phyloP scores from a whole-genome alignment of 1,284 basidiomycete genomes.

The Phaffia rhodozyma region DNA sequence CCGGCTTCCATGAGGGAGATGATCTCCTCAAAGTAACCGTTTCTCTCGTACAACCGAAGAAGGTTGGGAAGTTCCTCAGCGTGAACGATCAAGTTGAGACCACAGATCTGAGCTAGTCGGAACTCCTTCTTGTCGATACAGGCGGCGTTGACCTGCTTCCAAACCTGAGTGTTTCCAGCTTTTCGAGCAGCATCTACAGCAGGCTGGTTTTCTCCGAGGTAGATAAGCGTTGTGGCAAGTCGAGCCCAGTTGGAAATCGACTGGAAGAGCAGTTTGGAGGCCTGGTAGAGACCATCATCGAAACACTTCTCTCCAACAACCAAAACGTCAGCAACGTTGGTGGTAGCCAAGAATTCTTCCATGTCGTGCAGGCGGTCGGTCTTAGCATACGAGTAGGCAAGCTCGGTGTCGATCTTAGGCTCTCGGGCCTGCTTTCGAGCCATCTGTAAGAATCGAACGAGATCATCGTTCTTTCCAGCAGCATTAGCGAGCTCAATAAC shows the following conservation, averaged over 20 bases:
- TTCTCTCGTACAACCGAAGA: conserved; percentile 75
- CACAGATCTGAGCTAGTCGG: conserved; percentile 94
- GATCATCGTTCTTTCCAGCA: conserved; percentile 95
- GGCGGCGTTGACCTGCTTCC: conserved; percentile 99
- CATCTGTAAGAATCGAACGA: conserved; percentile 97
- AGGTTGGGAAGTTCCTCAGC: conserved; percentile 82
- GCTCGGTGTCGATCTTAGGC: conserved; percentile 94
- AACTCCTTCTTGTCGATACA: conserved; percentile 97
- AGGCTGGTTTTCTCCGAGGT: conserved; percentile 93
- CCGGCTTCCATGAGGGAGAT: conserved; percentile 85
- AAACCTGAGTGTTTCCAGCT: conserved; percentile 99
- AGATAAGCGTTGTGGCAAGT: conserved; percentile 94
- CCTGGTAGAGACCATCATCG: conserved; percentile 95
- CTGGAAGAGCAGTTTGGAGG: conserved; percentile 86
- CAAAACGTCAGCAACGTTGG: conserved; percentile 93
- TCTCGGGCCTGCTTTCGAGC: conserved; percentile 95
- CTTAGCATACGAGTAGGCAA: conserved; percentile 93
- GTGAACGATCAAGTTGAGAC: conserved; percentile 89
- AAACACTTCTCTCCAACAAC: conserved; percentile 99
- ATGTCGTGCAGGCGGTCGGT: conserved; percentile 95
- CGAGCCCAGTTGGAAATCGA: conserved; percentile 99
- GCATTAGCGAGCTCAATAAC: conserved; percentile 94
- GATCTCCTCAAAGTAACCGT: conserved; percentile 90
- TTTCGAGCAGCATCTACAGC: conserved; percentile 98
- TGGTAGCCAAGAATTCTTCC: conserved; percentile 99